A percentile compares a stretch with the other conserved stretches of the same genome.
phyloP scores from a whole-genome alignment of 768 basidiomycete genomes.

The Pleurotus tuber-regium region DNA sequence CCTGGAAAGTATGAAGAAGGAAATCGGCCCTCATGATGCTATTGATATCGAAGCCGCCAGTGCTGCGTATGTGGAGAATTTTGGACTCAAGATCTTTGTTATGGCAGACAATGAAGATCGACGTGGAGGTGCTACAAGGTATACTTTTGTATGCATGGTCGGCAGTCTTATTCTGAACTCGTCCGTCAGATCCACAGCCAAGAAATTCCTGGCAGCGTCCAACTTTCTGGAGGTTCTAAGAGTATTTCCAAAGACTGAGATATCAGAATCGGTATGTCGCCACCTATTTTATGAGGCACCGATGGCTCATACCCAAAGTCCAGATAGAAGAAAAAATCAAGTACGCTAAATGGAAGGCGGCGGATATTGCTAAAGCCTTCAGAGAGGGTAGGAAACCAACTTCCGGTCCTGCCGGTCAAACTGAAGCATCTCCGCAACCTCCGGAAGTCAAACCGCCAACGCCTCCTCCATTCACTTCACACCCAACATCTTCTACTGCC shows the following conservation, averaged over 20 bases:
- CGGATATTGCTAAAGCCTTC: constrained; percentile 90
- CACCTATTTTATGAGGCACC: background rate
- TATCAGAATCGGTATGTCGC: constrained; percentile 54
- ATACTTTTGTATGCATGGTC: constrained; percentile 13
- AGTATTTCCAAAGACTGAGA: constrained; percentile 61
- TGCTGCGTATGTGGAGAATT: constrained; percentile 92
- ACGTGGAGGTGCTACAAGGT: constrained; percentile 74
- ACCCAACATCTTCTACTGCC: background rate
- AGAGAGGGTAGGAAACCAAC: constrained; percentile 87
- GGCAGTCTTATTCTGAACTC: constrained; percentile 11
- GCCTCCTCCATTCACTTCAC: background rate
- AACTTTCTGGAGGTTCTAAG: constrained; percentile 91
- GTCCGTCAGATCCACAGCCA: constrained; percentile 71
- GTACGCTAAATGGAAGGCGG: constrained; percentile 98
- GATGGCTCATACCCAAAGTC: constrained; percentile 1
- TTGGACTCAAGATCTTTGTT: constrained; percentile 86
- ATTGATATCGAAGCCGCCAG: constrained; percentile 81
- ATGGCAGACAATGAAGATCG: constrained; percentile 92
- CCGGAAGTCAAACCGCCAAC: constrained; percentile 10
- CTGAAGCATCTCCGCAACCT: constrained; percentile 22
- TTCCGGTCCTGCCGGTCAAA: constrained; percentile 69
- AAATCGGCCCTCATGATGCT: constrained; percentile 73
- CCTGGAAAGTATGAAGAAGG: constrained; percentile 79
- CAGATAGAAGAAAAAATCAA: constrained; percentile 86
- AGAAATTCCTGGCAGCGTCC: constrained; percentile 92